Evolutionary conservation across 192 early-diverging fungal species (phyloP), one percentile per base, ranked within the genome.

Genomic region (Podila epigama): DNA sequence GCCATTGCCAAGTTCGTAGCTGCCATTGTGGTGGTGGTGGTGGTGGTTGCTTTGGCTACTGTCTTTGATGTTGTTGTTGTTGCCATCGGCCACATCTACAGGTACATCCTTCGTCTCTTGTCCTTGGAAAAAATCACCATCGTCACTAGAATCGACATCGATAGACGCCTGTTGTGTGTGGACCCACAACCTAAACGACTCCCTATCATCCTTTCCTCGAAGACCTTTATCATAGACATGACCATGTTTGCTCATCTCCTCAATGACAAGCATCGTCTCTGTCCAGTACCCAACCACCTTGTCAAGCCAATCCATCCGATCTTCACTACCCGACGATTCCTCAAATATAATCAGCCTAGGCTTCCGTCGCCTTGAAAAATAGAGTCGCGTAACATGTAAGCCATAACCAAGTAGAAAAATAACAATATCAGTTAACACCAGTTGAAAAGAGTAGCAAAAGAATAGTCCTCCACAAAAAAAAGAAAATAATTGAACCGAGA

Each of bases 201-300:
- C 71, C 40, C 33, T 12, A 11, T 58, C 41, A 0, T 9, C 36
- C 5, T 42, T 16, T 51, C 13, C 15, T 33, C 1, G 18, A 27
- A 3, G 22, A 35, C 16, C 5, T 16, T 42, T 12, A 16, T 15
- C 1, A 12, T 44, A 31, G 12, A 7, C 44, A 50, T 29, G 13
- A n/a, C 48, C 35, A 37, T 25, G 6, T 41, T 52, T 13, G 22
- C 18, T 13, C 31, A 29, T 40, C 5, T 2, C 34, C 33, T 53
- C 48, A 10, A 54, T 50, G 8, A 28, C 40, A n/a, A 64, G 29
- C 2, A 53, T 9, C 31, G 54, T 28, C 10, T 77, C 60, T 0
- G 44, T 37, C 66, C 73, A 77, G 36, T 51, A 77, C 16, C 66
- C 66, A 13, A 75, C 13, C 39, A 51, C 56, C 16, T 50, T 59